phyloP scores from a whole-genome alignment of 768 basidiomycete species.

The Tulasnella sp. region DNA sequence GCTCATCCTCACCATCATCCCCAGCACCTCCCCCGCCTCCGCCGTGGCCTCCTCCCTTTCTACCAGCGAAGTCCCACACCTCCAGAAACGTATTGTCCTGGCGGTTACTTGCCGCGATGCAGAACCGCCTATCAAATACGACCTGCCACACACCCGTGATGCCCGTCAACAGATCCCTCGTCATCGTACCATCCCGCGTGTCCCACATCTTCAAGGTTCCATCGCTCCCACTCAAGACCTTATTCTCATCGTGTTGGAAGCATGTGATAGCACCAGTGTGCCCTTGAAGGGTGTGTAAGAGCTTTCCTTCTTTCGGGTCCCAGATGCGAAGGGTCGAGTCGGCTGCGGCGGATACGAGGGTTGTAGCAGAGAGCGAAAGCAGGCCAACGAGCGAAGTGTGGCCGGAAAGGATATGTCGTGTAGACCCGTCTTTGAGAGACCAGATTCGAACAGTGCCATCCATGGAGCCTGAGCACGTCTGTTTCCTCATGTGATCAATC shows the following conservation, averaged over 20 bases:
- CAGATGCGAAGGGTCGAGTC: conserved; percentile 92
- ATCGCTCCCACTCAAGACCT: conserved; percentile 89
- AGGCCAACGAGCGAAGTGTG: conserved; percentile 94
- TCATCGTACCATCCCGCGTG: conserved; percentile 71
- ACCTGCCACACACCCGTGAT: conserved; percentile 98
- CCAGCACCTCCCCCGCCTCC: conserved; percentile 39
- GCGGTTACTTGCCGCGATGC: conserved; percentile 86
- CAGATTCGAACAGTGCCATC: conserved; percentile 95
- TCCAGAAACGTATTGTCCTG: conserved; percentile 69
- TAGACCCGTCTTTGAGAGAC: conserved; percentile 75
- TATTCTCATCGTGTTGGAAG: conserved; percentile 97
- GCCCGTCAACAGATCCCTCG: conserved; percentile 80
- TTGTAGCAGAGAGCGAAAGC: conserved; percentile 77
- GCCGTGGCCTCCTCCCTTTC: conserved; percentile 49
- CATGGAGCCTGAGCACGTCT: conserved; percentile 96
- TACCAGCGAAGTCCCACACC: conserved; percentile 82
- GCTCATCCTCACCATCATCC: conserved; percentile 32
- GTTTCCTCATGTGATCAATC: conserved; percentile 72
- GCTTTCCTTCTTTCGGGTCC: conserved; percentile 77
- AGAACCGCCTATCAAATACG: conserved; percentile 86
- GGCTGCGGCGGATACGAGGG: conserved; percentile 91
- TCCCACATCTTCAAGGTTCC: conserved; percentile 99
- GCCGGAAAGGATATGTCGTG: conserved; percentile 70
- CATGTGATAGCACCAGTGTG: conserved; percentile 99
- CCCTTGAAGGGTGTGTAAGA: conserved; percentile 72